Evolutionary conservation across 192 early-diverging fungal species (phyloP).

Genomic region (Coemansia sp.): DNA sequence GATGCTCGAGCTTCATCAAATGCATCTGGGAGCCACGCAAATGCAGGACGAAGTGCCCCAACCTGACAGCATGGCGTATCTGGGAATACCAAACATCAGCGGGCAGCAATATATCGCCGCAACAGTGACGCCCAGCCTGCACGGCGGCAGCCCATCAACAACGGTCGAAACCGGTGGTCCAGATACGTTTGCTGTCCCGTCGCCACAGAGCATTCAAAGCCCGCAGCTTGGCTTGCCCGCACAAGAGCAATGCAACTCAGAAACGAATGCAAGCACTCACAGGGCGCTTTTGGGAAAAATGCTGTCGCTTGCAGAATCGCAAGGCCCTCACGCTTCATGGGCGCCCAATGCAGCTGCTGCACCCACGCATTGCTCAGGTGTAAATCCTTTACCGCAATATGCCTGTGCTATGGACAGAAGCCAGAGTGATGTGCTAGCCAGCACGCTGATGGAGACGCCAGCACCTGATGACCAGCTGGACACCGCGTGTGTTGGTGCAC

Average conservation of each 20-base stretch:
- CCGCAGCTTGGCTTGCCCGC: slow-evolving; percentile 3
- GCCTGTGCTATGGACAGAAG: neutral
- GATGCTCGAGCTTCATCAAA: neutral
- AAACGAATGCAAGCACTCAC: slow-evolving; percentile 1
- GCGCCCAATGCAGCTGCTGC: slow-evolving; percentile 3
- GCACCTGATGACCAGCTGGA: neutral
- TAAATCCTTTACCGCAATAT: slow-evolving; percentile 6
- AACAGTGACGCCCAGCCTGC: slow-evolving; percentile 1
- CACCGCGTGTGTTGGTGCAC: neutral
- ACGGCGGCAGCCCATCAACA: slow-evolving; percentile 6
- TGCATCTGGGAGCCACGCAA: neutral
- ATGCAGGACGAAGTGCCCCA: neutral
- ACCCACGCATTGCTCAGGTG: slow-evolving; percentile 3
- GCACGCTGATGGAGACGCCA: no score
- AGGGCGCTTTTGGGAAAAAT: slow-evolving; percentile 2
- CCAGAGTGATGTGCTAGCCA: neutral
- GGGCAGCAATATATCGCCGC: neutral
- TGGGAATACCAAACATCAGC: slow-evolving; percentile 3
- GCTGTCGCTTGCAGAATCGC: slow-evolving; percentile 10
- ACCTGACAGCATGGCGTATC: neutral
- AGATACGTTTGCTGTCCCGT: slow-evolving; percentile 6
- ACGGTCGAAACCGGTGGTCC: slow-evolving; percentile 2
- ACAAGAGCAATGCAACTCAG: slow-evolving; percentile 5
- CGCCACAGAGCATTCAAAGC: slow-evolving; percentile 12
- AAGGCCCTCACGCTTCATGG: neutral